phyloP scores from a whole-genome alignment of 129 eudicot genomes.

The Sambucus nigra region DNA sequence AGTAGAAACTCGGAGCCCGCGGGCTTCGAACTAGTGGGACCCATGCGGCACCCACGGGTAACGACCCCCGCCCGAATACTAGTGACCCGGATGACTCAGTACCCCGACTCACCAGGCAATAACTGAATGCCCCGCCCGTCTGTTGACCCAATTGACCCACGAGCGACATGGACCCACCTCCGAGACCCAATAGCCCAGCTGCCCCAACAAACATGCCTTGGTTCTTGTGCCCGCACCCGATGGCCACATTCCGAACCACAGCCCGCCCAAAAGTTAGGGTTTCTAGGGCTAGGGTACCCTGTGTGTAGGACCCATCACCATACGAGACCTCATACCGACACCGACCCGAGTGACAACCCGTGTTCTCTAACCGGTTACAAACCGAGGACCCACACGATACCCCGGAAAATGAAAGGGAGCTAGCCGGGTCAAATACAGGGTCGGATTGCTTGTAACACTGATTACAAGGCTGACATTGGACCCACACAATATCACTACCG shows the following conservation, averaged over 20 bases:
- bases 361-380: slow-evolving; percentile 57
- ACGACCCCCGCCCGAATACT: slow-evolving; percentile 64
- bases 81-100: slow-evolving; percentile 51
- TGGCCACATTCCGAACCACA: slow-evolving; percentile 50
- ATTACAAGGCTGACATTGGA: slow-evolving; percentile 83
- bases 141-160: slow-evolving; percentile 75
- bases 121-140: slow-evolving; percentile 70
- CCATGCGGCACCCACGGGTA: slow-evolving; percentile 81
- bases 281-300: slow-evolving; percentile 69
- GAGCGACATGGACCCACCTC: slow-evolving; percentile 78
- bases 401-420: slow-evolving; percentile 53
- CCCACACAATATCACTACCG: slow-evolving; percentile 92
- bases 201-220: slow-evolving; percentile 84
- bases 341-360: slow-evolving; percentile 57
- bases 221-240: slow-evolving; percentile 83
- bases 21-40: slow-evolving; percentile 49
- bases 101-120: slow-evolving; percentile 78
- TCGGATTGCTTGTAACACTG: slow-evolving; percentile 78
- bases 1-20: slow-evolving; percentile 63
- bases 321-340: slow-evolving; percentile 63
- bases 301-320: slow-evolving; percentile 84
- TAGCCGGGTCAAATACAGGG: slow-evolving; percentile 77
- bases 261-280: slow-evolving; percentile 53
- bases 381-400: slow-evolving; percentile 59
- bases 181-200: slow-evolving; percentile 77